These are phyloP conservation scores for Coemansia sp. DNA, from an alignment of 192 early-diverging fungal species.

Conservation along the genomic window DNA sequence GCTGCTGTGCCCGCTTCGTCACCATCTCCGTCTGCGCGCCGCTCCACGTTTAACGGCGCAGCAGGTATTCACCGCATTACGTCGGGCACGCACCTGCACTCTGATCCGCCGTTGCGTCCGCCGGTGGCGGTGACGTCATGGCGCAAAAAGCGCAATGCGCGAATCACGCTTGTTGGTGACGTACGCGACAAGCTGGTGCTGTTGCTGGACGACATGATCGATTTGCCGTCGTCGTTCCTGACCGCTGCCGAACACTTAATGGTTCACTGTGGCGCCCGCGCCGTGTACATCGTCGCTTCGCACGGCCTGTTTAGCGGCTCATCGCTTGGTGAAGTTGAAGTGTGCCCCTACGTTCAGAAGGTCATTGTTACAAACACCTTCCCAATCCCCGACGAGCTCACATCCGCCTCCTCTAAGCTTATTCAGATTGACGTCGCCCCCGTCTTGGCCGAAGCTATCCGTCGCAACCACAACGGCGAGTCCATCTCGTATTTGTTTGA, in stretches of 20 bases:
- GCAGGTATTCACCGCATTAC: slow-evolving; percentile 45
- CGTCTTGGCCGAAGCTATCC: slow-evolving; percentile 92
- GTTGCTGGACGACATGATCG: slow-evolving; percentile 96
- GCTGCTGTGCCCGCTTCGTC: slow-evolving; percentile 38
- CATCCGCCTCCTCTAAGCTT: slow-evolving; percentile 70
- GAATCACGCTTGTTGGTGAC: slow-evolving; percentile 90
- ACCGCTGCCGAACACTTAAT: slow-evolving; percentile 89
- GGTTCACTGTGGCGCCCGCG: slow-evolving; percentile 73
- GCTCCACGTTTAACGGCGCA: slow-evolving; percentile 9
- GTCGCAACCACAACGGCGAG: slow-evolving; percentile 92
- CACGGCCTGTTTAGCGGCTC: slow-evolving; percentile 93
- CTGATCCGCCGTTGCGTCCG: slow-evolving; percentile 51
- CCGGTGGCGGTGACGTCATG: slow-evolving; percentile 55
- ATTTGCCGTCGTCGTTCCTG: slow-evolving; percentile 84
- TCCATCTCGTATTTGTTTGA: slow-evolving; percentile 88
- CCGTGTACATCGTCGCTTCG: slow-evolving; percentile 88
- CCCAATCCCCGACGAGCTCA: slow-evolving; percentile 74
- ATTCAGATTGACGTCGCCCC: slow-evolving; percentile 81
- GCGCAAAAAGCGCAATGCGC: slow-evolving; percentile 58
- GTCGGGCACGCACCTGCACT: slow-evolving; percentile 53
- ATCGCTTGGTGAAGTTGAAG: slow-evolving; percentile 80
- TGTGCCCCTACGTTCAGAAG: slow-evolving; percentile 72
- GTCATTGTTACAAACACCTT: slow-evolving; percentile 91
- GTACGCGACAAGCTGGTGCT: slow-evolving; percentile 82
- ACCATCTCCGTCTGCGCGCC: slow-evolving; percentile 12